Evolutionary conservation across 2,329 filamentous ascomycete species (phyloP), one percentile per base, ranked within the genome.

Genomic region (Endothia cerciana): DNA sequence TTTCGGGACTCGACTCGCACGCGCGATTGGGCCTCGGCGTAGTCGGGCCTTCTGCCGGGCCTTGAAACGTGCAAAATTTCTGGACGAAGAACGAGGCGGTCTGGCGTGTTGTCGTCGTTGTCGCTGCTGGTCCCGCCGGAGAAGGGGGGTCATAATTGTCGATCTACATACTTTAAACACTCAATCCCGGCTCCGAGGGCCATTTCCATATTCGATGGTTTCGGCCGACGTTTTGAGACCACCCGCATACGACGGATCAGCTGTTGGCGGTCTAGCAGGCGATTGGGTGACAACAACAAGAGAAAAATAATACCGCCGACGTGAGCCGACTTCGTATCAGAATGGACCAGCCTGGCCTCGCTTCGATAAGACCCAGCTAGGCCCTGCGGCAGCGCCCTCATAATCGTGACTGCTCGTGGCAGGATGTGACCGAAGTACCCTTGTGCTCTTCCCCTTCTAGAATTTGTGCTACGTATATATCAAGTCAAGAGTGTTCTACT

Each of bases 51-150:
- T 59, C 38, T 59, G 25, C 57, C 38, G 57, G 57, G 57, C 22
- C 38, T 45, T 40, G 57, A 59, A 59, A 30, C 57, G 28, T 25
- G 57, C 40, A 59, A 40, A 59, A 59, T 59, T 59, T 59, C 38
- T 59, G n/a, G 22, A 59, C 17, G 8, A 43, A 45, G 13, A 45
- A 28, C 40, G 55, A 43, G 57, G 38, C 57, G 57, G 57, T 45
- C 57, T 59, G 57, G 57, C 57, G 38, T 25, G 36, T 28, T 41
- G 55, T 57, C 19, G 33, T 28, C 33, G 22, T 58, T 15, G 4
- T 58, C 36, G 10, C 41, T 10, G n/a, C n/a, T 41, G n/a, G 55
- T 58, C 55, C 36, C 33, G 22, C 55, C 13, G 7, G 13, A 41
- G 55, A 57, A 19, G 10, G 22, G 25, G 22, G 11, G 22, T 28